Evolutionary conservation across 176 grass and related monocot species (phyloP), one percentile per base, ranked within the genome.

Genomic region (Triticum turgidum): DNA sequence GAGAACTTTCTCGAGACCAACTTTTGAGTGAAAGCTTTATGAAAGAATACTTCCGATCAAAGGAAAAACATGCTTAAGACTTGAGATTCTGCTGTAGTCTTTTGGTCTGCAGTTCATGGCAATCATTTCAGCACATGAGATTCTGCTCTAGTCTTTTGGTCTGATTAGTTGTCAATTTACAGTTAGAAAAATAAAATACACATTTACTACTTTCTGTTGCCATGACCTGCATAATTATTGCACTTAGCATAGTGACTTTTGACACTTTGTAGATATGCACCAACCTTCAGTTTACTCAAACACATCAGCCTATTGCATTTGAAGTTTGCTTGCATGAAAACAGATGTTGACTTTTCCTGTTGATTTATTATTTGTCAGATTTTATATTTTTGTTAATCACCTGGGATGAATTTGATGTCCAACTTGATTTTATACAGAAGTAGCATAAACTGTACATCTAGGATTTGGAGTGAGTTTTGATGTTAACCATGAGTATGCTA

Each of bases 271-370:
- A 24, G 47, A 51, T 69, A 37, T 69, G 77, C 5, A 37, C 29
- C 47, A 78, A 13, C 51, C 27, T 66, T 66, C 65, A 20, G 77
- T 90, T 45, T 72, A 22, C 20, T 29, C 66, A 44, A 13, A 76
- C 35, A 44, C 65, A 86, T 86, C n/a, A 72, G 6, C 20, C 56
- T 79, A 69, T 35, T 91, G 27, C 47, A 68, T 84, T 80, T 84
- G 76, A 30, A 22, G 35, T 37, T 51, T 56, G 61, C 29, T 21
- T 83, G 32, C 9, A 42, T 30, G 37, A 47, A 35, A 74, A 86
- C 12, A 14, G 10, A 79, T 21, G 6, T 21, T 58, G 54, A 58
- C 15, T 21, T 56, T 58, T 21, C 18, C 54, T 20, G 54, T 58
- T 17, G 14, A 76, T 30, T 13, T 44, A 25, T 73, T n/a, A 14